Evolutionary conservation across 148 eudicot genomes (phyloP).

Genomic region (Talinum fruticosum): DNA sequence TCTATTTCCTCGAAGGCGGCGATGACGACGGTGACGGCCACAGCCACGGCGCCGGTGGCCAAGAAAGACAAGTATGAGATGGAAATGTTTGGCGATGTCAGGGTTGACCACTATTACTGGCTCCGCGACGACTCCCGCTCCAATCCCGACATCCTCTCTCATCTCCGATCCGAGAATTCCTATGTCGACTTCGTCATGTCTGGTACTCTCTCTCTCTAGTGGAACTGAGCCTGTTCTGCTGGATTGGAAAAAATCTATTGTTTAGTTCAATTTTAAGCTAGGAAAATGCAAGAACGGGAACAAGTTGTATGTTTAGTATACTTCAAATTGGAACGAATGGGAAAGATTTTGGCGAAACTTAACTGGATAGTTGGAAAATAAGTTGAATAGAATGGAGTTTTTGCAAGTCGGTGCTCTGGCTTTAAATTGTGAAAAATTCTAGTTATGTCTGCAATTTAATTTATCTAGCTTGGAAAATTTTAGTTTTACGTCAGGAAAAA

Average conservation of each 20-base stretch:
- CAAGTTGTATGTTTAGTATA: too few species aligned
- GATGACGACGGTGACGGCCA: constrained; percentile 16
- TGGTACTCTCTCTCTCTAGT: constrained; percentile 35
- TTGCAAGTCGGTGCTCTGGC: neutral
- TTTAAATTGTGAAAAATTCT: neutral
- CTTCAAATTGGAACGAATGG: too few species aligned
- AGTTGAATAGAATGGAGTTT: too few species aligned
- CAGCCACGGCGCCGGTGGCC: constrained; percentile 45
- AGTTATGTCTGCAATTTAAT: neutral
- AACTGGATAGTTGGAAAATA: too few species aligned
- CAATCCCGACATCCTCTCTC: constrained; percentile 53
- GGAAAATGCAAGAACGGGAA: too few species aligned
- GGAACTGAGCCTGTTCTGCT: too few species aligned
- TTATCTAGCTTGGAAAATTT: too few species aligned
- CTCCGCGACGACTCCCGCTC: constrained; percentile 82
- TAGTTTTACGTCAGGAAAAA: too few species aligned
- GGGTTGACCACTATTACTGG: constrained; percentile 86
- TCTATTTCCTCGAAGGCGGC: too few species aligned
- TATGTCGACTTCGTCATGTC: constrained; percentile 68
- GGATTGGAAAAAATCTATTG: too few species aligned
- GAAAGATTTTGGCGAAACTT: too few species aligned
- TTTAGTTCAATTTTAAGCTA: too few species aligned
- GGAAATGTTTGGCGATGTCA: constrained; percentile 80
- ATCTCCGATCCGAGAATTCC: constrained; percentile 60
- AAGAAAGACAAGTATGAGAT: constrained; percentile 61